phyloP scores from a whole-genome alignment of 164 flowering plant genomes.

The Vitis cinerea region DNA sequence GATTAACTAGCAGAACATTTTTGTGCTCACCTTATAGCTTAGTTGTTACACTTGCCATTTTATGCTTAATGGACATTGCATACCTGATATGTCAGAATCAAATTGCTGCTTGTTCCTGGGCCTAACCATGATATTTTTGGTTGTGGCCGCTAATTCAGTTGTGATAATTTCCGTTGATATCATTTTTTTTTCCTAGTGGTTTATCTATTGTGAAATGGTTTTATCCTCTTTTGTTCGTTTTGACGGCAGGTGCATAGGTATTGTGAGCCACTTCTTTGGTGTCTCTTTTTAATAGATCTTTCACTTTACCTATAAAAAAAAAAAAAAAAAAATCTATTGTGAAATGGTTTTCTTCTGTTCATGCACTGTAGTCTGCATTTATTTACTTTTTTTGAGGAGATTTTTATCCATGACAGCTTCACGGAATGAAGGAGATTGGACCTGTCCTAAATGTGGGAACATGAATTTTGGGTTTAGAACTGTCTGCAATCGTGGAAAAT shows the following conservation, averaged over 20 bases:
- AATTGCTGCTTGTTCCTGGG: background rate
- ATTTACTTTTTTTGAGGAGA: too few species aligned
- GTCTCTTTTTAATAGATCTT: too few species aligned
- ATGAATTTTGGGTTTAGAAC: slow-evolving; percentile 45
- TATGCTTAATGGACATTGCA: background rate
- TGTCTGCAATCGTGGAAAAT: slow-evolving; percentile 47
- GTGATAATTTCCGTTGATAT: background rate
- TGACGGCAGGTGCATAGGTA: too few species aligned
- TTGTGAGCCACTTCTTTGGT: too few species aligned
- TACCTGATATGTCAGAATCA: too few species aligned
- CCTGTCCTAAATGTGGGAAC: slow-evolving; percentile 46
- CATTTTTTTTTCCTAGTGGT: background rate
- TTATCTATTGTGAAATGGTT: too few species aligned
- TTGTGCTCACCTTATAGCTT: background rate
- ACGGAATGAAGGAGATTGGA: slow-evolving; percentile 48
- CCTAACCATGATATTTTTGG: background rate
- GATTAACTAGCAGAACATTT: background rate
- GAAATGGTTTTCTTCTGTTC: too few species aligned
- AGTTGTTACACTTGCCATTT: background rate
- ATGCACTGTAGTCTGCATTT: too few species aligned
- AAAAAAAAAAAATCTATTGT: too few species aligned
- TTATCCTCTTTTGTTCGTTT: too few species aligned
- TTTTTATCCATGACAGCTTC: slow-evolving; percentile 30
- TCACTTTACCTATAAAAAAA: too few species aligned
- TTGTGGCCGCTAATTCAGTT: background rate